Evolutionary conservation across 2,329 filamentous ascomycete genomes (phyloP), one percentile per base, ranked within the genome.

Genomic region (Alternaria rosae): DNA sequence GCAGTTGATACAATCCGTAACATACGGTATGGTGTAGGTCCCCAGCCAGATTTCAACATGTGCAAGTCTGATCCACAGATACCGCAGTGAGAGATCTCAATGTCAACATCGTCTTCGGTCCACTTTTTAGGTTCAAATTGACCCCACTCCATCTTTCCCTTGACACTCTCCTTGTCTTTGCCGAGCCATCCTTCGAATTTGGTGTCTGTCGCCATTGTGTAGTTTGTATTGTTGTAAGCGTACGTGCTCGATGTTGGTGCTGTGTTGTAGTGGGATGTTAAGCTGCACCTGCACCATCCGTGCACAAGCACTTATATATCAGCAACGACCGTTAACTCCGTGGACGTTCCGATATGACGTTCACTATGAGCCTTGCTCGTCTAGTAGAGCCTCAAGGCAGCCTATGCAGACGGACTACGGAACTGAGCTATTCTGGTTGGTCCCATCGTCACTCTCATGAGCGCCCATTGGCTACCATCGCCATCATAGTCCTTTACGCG

Each of bases 61-160:
- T 79, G 76, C 23, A 79, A 26, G 26, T 79, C 77, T 38, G 70
- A 73, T 11, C 74, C 77, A 62, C 77, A 79, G 60, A 79, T 70
- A 55, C 77, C 76, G 65, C 77, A 78, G 61, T 70, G 89, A 66
- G 73, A 70, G 50, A 79, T 76, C 32, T 75, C 61, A 58, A 79
- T 77, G 54, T 77, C 74, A 63, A 76, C 69, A 45, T 97, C 92
- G 79, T 92, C 87, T 78, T 94, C 91, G 66, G 89, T 92, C 64
- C 70, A 76, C 6, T 76, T 76, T 73, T 82, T 82, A 28, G 79
- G 79, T 62, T 78, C 74, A 67, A 79, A 83, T 47, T 78, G 78
- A 57, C 82, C 79, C 85, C 84, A 86, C 52, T 81, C 79, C 84
- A 87, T 85, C 59, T 86, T 85, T 65, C 86, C 86, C 58, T 86